Evolutionary conservation across 805 yeast genomes (phyloP), one percentile per base, ranked within the genome.

Genomic region (Babjeviella inositovora): DNA sequence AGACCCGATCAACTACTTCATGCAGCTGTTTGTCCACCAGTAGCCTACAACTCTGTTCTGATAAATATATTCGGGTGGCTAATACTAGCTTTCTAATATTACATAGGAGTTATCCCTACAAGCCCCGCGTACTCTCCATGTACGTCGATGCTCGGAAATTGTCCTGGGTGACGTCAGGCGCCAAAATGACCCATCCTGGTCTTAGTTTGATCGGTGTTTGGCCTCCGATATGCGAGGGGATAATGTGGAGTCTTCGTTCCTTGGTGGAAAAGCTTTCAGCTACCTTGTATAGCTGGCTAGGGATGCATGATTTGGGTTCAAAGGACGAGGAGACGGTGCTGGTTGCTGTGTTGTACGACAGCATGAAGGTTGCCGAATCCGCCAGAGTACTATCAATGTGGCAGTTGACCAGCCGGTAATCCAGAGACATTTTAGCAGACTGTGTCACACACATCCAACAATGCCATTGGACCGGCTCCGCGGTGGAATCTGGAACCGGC

Each of bases 401-500:
- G 50, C 96, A 87, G 43, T 85, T 92, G 30, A 85, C 84, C 28
- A 85, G 55, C 43, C 80, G 84, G 8, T 65, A 64, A 47, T 85
- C 96, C 0, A 72, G 69, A 2, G 92, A 68, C 37, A 96, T 62
- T 39, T 94, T 59, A 6, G 85, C 87, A 0, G 96, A 85, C 3
- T 96, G 96, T 3, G 93, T 85, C 25, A 85, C 77, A 35, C 95
- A 87, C 95, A 85, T 84, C 79, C 94, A 77, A 38, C 96, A 85
- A 48, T 87, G 96, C 94, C 95, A 85, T 47, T 77, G 90, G 45
- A 77, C 70, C 28, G 72, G 68, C 29, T 61, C 61, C 15, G 25
- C 16, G 15, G 32, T 34, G 11, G 35, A 32, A 6, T 60, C 59
- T n/a, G n/a, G n/a, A n/a, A n/a, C n/a, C 18, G 64, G 62, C 3